phyloP scores from a whole-genome alignment of 2,329 filamentous ascomycete species.

The Pyricularia sp. region DNA sequence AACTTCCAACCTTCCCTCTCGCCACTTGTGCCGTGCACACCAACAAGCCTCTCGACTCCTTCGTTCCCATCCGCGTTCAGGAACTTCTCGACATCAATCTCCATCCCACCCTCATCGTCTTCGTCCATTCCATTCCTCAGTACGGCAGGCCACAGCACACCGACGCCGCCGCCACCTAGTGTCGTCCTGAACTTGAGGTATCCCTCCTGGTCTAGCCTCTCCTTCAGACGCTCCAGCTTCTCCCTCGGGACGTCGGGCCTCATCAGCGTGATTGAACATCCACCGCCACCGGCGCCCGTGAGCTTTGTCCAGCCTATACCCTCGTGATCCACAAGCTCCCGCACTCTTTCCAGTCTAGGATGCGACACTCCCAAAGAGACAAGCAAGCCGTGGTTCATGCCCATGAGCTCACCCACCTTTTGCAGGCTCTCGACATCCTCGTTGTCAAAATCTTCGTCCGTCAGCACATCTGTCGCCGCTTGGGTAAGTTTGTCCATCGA shows the following conservation, averaged over 20 bases:
- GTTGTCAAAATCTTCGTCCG: constrained; percentile 58
- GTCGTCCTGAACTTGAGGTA: constrained; percentile 84
- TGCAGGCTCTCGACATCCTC: constrained; percentile 49
- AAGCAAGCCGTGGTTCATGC: constrained; percentile 86
- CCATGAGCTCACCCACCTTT: constrained; percentile 78
- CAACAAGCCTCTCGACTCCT: constrained; percentile 80
- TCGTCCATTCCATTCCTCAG: constrained; percentile 76
- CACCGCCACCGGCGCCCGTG: constrained; percentile 89
- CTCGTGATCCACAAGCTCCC: constrained; percentile 82
- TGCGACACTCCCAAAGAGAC: constrained; percentile 92
- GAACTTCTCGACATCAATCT: constrained; percentile 82
- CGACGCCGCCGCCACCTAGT: constrained; percentile 85
- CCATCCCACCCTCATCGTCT: constrained; percentile 71
- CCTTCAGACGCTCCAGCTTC: constrained; percentile 54
- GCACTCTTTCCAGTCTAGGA: constrained; percentile 81
- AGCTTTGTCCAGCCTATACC: constrained; percentile 96
- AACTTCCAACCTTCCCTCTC: constrained; percentile 80
- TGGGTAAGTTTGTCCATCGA: constrained; percentile 69
- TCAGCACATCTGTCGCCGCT: constrained; percentile 44
- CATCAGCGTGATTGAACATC: constrained; percentile 87
- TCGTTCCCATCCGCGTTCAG: constrained; percentile 75
- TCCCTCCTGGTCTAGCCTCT: constrained; percentile 57
- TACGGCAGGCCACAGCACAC: constrained; percentile 87
- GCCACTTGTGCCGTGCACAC: constrained; percentile 59
- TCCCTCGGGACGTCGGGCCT: constrained; percentile 52